A percentile compares a stretch with the other conserved stretches of the same genome.
Conservation (phyloP, 768 basidiomycete species). For the Pholiota conissans region DNA sequence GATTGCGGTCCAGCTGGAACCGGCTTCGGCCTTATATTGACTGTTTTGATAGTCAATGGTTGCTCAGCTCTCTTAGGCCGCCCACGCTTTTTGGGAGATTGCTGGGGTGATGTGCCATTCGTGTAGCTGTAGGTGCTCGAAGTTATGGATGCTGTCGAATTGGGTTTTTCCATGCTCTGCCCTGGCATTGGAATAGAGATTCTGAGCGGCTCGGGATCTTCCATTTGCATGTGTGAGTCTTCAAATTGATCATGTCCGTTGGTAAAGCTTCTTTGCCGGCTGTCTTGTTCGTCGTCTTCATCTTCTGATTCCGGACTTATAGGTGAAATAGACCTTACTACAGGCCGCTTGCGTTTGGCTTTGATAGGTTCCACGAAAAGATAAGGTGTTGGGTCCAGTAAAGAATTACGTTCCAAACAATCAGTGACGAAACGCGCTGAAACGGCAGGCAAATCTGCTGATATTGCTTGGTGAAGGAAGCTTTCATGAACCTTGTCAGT, state of each 20-base stretch:
- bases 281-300: constrained; percentile 4
- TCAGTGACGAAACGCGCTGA: constrained; percentile 53
- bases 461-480: constrained; percentile 35
- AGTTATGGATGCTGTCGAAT: background rate
- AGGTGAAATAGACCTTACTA: constrained; percentile 2
- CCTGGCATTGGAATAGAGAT: background rate
- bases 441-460: constrained; percentile 47
- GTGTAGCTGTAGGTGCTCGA: background rate
- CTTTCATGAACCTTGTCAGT: constrained; percentile 43
- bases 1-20: constrained; percentile 6
- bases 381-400: constrained; percentile 49
- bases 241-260: constrained; percentile 6
- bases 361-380: constrained; percentile 29
- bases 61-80: background rate
- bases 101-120: background rate
- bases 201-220: background rate
- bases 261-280: no score
- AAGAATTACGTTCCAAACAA: constrained; percentile 40
- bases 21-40: background rate
- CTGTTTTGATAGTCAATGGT: background rate
- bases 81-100: background rate
- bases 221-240: background rate
- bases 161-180: background rate
- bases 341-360: constrained; percentile 21
- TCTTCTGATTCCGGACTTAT: constrained; percentile 14